Conservation (phyloP, 169 alveolate species). For the Cyclospora cayetanensis region DNA sequence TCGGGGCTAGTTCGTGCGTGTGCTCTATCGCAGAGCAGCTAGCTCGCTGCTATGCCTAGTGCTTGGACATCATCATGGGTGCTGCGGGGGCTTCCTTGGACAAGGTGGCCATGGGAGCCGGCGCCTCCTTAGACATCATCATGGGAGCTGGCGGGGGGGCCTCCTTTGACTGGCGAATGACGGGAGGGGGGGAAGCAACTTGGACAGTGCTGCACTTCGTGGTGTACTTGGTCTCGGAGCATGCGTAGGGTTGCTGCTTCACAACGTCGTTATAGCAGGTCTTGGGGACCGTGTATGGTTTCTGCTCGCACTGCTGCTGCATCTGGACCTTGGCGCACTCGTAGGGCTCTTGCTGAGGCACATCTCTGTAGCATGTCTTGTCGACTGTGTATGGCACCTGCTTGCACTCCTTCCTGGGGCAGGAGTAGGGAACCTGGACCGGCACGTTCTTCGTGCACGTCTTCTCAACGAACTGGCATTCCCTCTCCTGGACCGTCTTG, state of each 20-base stretch:
- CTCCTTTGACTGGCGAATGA: too few species aligned
- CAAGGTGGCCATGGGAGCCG: background rate
- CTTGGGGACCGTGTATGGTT: constrained; percentile 35
- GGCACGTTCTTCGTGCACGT: constrained; percentile 48
- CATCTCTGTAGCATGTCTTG: constrained; percentile 57
- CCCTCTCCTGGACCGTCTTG: constrained; percentile 31
- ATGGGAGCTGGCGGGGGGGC: background rate
- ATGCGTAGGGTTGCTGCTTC: constrained; percentile 60
- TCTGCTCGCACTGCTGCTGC: constrained; percentile 56
- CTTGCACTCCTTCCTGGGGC: constrained; percentile 51
- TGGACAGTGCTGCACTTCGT: constrained; percentile 5
- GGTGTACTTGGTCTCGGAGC: constrained; percentile 55
- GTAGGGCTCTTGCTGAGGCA: constrained; percentile 33
- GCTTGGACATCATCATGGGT: background rate
- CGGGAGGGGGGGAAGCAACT: background rate
- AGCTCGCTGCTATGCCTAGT: too few species aligned
- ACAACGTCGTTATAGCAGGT: constrained; percentile 68
- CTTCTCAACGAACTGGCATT: constrained; percentile 43
- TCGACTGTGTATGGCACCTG: constrained; percentile 47
- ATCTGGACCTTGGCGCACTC: constrained; percentile 20
- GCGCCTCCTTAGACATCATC: constrained; percentile 13
- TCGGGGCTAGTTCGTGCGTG: too few species aligned
- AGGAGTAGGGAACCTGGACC: constrained; percentile 59
- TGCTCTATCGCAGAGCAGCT: too few species aligned
- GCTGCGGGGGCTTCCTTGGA: background rate